Evolutionary conservation across 2,329 filamentous ascomycete species (phyloP).

Genomic region (Cladophialophora exuberans): DNA sequence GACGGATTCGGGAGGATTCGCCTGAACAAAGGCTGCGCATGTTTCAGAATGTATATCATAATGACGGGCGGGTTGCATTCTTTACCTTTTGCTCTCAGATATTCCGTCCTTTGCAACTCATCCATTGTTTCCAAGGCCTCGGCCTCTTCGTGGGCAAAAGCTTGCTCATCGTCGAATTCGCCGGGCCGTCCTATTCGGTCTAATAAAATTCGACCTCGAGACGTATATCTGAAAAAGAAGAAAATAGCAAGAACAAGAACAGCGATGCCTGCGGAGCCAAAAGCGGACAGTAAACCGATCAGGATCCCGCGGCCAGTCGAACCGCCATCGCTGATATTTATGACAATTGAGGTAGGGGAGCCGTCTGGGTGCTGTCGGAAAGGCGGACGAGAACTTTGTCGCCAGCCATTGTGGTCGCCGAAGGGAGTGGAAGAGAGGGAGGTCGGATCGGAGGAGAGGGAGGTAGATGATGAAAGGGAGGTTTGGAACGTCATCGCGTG

Average conservation of each 20-base stretch:
- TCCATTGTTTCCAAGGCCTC: conserved; percentile 96
- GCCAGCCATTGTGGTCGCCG: conserved; percentile 20
- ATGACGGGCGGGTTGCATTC: not conserved
- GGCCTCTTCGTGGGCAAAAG: conserved; percentile 89
- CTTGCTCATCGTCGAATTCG: conserved; percentile 97
- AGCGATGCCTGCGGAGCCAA: conserved; percentile 86
- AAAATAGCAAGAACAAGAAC: conserved; percentile 77
- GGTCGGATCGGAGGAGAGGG: conserved; percentile 20
- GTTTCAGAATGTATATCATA: conserved; percentile 22
- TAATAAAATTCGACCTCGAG: conserved; percentile 83
- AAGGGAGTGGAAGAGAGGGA: conserved; percentile 15
- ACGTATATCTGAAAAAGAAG: conserved; percentile 93
- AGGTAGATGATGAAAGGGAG: conserved; percentile 21
- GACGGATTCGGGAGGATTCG: conserved; percentile 90
- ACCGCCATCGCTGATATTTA: conserved; percentile 46
- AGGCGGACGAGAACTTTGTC: conserved; percentile 6
- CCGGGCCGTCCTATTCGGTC: conserved; percentile 91
- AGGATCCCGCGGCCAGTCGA: conserved; percentile 77
- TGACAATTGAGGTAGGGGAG: conserved; percentile 35
- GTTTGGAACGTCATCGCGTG: conserved; percentile 30
- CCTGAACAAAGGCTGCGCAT: conserved; percentile 80
- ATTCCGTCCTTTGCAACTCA: conserved; percentile 85
- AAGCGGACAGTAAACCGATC: conserved; percentile 91
- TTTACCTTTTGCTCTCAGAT: conserved; percentile 89
- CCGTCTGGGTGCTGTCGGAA: conserved; percentile 21